A percentile compares a stretch with the other conserved stretches of the same genome.
Conservation (phyloP, 2,329 filamentous ascomycete species). For the Daldinia sp. region DNA sequence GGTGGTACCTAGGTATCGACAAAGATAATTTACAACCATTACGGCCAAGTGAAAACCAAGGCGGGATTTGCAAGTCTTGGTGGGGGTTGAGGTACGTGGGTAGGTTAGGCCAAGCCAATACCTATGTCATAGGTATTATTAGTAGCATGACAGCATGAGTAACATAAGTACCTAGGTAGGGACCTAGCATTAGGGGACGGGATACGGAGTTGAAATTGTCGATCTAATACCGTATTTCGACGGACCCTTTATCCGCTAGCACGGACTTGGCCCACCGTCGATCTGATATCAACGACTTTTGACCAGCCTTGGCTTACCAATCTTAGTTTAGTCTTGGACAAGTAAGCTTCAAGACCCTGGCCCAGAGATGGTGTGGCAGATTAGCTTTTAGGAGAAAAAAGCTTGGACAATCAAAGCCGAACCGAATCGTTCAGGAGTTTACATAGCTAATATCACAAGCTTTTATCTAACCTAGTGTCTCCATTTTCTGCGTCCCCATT, state of each 20-base stretch:
- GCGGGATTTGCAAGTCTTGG: slow-evolving; percentile 16
- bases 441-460: slow-evolving; percentile 18
- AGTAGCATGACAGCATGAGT: slow-evolving; percentile 4
- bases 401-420: not conserved
- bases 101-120: not conserved
- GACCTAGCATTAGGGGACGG: not conserved
- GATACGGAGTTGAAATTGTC: slow-evolving; percentile 19
- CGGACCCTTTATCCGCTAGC: slow-evolving; percentile 31
- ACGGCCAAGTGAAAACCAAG: slow-evolving; percentile 31
- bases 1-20: not conserved
- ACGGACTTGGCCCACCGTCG: slow-evolving; percentile 29
- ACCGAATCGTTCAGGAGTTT: not conserved
- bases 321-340: not conserved
- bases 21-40: not conserved
- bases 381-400: not conserved
- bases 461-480: slow-evolving; percentile 13
- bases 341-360: slow-evolving; percentile 2
- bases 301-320: not conserved
- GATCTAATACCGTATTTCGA: slow-evolving; percentile 21
- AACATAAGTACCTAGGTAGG: no score
- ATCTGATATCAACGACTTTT: slow-evolving; percentile 24
- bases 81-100: not conserved
- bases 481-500: not conserved
- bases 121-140: slow-evolving; percentile 30
- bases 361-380: not conserved